Base-by-base conservation (phyloP, 352 stramenopile genomes). In the Phytophthora brassicae region DNA sequence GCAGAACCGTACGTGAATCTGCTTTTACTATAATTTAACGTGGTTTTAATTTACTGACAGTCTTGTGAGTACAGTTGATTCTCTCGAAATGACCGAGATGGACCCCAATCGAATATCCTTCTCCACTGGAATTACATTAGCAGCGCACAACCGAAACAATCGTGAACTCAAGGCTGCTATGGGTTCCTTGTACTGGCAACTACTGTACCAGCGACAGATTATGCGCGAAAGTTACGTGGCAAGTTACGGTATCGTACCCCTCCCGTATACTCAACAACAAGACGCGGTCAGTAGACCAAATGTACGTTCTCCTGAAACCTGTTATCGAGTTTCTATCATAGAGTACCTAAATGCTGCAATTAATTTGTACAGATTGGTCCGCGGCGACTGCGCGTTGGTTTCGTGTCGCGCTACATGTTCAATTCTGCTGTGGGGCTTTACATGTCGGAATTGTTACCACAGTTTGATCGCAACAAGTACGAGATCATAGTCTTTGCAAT, bases 101-200 rank as follows among this genome's bases (percentile, higher is more conserved):
- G 83, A 92, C 44, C 73, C 80, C 5, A 81, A 64, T 47, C 83
- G 70, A 46, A 64, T 88, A 4, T 36, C 75, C 7, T 74, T 90
- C 19, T 92, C 83, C 5, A 88, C 79, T 5, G 76, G 42, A 7
- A 70, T 89, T 12, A 79, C 68, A 3, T 60, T 92, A 56, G 84
- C 81, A 29, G 55, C 75, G 0, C 83, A 92, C 69, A 84, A 90
- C 52, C 62, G 70, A 57, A 92, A 88, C 64, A 92, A 90, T 51
- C 71, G 79, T 41, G 51, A 76, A n/a, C 70, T 92, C 29, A 89
- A 88, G 41, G 41, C 41, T 11, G 70, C 74, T 39, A 59, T 90
- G 17, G 79, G 66, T 0, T 47, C 55, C n/a, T 68, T 92, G 56
- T 92, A 92, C 48, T 60, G 68, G 44, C 56, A 72, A 16, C 56